A percentile compares a stretch with the other conserved stretches of the same genome.
These are phyloP conservation scores for Diaporthe nobilis DNA, from an alignment of 2,329 filamentous ascomycete genomes.

Conservation along the genomic window DNA sequence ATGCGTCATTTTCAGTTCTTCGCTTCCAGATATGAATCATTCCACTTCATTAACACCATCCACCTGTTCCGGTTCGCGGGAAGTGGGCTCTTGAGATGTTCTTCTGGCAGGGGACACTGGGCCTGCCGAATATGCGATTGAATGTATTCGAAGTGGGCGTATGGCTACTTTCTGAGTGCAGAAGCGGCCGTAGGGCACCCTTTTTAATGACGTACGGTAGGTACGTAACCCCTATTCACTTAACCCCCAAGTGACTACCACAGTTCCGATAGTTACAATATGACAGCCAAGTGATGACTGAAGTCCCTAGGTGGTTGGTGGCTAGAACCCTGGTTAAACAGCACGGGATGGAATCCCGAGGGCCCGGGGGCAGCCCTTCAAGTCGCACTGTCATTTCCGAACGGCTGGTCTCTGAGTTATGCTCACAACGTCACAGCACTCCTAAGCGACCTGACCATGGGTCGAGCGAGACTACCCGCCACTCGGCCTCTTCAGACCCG, in stretches of 20 bases:
- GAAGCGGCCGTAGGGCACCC: too few species aligned
- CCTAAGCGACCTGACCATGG: background rate
- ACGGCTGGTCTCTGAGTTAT: background rate
- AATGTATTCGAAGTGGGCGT: too few species aligned
- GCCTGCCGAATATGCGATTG: too few species aligned
- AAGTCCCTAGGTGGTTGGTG: background rate
- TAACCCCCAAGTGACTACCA: too few species aligned
- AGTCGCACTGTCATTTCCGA: background rate
- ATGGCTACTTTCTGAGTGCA: too few species aligned
- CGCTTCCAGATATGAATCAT: background rate
- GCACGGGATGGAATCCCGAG: too few species aligned
- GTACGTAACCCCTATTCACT: too few species aligned
- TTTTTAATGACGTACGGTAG: too few species aligned
- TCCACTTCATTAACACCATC: too few species aligned
- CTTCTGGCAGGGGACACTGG: background rate
- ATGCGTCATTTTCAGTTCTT: background rate
- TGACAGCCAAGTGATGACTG: background rate
- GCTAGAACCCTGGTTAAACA: background rate
- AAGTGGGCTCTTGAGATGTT: background rate
- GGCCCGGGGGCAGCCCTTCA: background rate
- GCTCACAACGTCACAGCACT: background rate
- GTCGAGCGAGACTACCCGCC: background rate
- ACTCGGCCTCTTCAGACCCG: background rate
- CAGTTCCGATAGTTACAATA: background rate
- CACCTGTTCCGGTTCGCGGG: too few species aligned